Evolutionary conservation across 441 rosid species (phyloP), one percentile per base, ranked within the genome.

Genomic region (Jatropha multifida): DNA sequence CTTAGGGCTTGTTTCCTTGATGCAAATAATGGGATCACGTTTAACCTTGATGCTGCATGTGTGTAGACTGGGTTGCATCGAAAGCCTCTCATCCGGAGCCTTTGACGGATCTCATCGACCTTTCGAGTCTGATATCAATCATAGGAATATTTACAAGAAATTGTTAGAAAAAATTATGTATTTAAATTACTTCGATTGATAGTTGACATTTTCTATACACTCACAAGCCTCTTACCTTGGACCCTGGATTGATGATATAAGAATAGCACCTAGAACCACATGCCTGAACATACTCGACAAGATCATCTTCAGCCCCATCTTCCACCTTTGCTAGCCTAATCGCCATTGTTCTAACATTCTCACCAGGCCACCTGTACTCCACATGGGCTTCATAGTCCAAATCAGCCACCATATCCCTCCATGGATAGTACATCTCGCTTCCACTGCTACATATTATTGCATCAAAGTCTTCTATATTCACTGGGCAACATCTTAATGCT

Each of bases 291-390:
- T 76, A 70, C 83, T 89, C 93, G 18, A 55, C 58, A 72, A 90
- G 74, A 72, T 84, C 89, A 74, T 86, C 89, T 74, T 89, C 89
- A n/a, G 75, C 75, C 55, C 77, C 87, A 75, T 88, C 85, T 76
- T 90, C 97, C 13, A 73, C 61, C 73, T 81, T 81, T 48, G 89
- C 90, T 74, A 94, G 87, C 83, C 90, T 81, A 73, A 75, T 71
- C 48, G 82, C 84, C 68, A 80, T 82, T 3, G 92, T 86, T 74
- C 83, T 83, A 69, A 92, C 82, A 74, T 86, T 85, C 81, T 94
- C 97, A 81, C 94, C 91, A 14, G 97, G 96, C 96, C 96, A 94
- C 84, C 92, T 89, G 85, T 94, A 88, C 76, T 83, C 91, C 65
- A 94, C 81, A 79, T 89, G 96, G 73, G 90, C 92, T 79, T 88